Percentiles rank a stretch among this genome's conserved stretches.
phyloP scores from a whole-genome alignment of 768 basidiomycete species.

The Hypholoma sublateritium region DNA sequence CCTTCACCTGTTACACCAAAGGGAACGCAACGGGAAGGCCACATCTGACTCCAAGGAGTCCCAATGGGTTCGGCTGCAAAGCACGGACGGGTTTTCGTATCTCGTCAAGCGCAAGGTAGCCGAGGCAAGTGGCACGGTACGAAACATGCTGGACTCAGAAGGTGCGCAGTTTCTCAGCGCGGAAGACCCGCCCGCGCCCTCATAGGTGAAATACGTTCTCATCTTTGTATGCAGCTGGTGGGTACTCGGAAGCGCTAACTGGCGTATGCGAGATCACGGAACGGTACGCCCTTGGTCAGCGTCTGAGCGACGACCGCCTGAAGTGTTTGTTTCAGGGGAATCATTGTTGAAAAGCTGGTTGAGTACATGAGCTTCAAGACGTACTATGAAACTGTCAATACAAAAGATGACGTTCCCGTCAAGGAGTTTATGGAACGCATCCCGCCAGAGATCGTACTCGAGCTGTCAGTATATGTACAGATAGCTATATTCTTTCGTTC shows the following conservation, averaged over 20 bases:
- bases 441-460: constrained; percentile 83
- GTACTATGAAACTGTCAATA: constrained; percentile 66
- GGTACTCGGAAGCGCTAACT: constrained; percentile 72
- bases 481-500: neutral
- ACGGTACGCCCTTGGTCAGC: constrained; percentile 44
- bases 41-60: neutral
- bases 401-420: constrained; percentile 76
- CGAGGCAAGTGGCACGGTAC: constrained; percentile 76
- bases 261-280: constrained; percentile 70
- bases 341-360: constrained; percentile 83
- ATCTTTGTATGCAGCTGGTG: constrained; percentile 40
- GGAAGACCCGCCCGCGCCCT: neutral
- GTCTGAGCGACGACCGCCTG: neutral
- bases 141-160: constrained; percentile 73
- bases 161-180: constrained; percentile 40
- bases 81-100: constrained; percentile 80
- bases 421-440: constrained; percentile 81
- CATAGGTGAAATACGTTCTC: neutral
- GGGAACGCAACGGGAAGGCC: too few species aligned
- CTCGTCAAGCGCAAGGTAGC: constrained; percentile 77
- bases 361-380: constrained; percentile 90
- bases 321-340: constrained; percentile 37
- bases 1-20: too few species aligned
- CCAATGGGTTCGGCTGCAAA: constrained; percentile 77
- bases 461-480: constrained; percentile 63